Conservation (phyloP, 2,329 filamentous ascomycete species). For the Elsinoe fawcettii region DNA sequence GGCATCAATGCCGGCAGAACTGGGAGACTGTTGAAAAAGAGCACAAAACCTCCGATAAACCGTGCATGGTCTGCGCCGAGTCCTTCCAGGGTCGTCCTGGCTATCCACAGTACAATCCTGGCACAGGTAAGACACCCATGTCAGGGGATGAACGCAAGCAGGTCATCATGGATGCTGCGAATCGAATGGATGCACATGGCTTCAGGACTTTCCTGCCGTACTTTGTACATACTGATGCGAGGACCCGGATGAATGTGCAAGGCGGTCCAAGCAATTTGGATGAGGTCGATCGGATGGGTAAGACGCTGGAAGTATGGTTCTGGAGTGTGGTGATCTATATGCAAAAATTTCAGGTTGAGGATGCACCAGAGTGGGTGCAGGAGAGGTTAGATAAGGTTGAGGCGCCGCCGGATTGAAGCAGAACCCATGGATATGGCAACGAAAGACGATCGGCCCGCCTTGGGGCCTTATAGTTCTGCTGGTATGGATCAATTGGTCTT, state of each 20-base stretch:
- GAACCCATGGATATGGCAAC: neutral
- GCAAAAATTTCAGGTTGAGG: neutral
- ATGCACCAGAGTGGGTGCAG: conserved; percentile 7
- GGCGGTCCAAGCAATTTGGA: neutral
- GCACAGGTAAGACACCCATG: neutral
- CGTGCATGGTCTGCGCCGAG: neutral
- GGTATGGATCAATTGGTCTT: neutral
- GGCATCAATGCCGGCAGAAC: neutral
- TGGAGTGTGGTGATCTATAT: neutral
- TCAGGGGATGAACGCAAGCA: neutral
- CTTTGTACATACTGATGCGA: conserved; percentile 1
- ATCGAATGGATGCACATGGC: conserved; percentile 1
- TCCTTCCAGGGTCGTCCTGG: neutral
- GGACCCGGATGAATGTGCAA: neutral
- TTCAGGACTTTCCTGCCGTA: neutral
- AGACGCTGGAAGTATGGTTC: neutral
- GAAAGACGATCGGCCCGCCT: neutral
- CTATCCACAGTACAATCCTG: conserved; percentile 1
- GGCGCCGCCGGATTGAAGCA: neutral
- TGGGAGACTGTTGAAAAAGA: neutral
- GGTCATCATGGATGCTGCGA: neutral
- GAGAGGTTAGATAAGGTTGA: neutral
- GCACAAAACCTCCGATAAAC: neutral
- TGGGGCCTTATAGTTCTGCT: too few species aligned
- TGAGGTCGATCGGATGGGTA: neutral